Percentiles rank a stretch among this genome's conserved stretches.
These are phyloP conservation scores for Cordyceps militaris DNA, from an alignment of 2,329 filamentous ascomycete species.

Conservation along the genomic window DNA sequence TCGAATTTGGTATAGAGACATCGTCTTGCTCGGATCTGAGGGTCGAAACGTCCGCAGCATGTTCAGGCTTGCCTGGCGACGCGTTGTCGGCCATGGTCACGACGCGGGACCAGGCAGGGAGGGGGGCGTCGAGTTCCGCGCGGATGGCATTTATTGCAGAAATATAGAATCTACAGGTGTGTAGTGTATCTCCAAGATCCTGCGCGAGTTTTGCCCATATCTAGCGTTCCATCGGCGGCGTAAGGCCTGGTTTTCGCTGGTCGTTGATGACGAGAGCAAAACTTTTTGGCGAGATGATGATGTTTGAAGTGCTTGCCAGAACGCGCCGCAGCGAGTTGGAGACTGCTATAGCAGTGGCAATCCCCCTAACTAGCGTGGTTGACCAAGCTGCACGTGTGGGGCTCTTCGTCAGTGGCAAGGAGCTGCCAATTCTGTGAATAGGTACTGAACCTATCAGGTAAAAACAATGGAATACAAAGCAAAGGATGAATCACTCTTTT, in stretches of 20 bases:
- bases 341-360: conserved; percentile 3
- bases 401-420: neutral
- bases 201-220: conserved; percentile 47
- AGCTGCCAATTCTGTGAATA: no score
- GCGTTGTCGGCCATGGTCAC: conserved; percentile 54
- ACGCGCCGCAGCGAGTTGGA: neutral
- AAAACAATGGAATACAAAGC: no score
- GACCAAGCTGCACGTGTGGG: neutral
- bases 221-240: conserved; percentile 41
- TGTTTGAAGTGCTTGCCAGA: neutral
- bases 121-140: conserved; percentile 45
- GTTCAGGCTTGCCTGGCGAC: conserved; percentile 41
- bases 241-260: conserved; percentile 34
- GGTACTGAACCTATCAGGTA: no score
- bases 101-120: conserved; percentile 35
- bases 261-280: conserved; percentile 30
- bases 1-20: neutral
- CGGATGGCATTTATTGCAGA: conserved; percentile 50
- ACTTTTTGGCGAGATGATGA: conserved; percentile 30
- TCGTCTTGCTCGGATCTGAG: conserved; percentile 19
- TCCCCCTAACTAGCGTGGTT: neutral
- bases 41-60: conserved; percentile 24
- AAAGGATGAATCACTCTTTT: no score
- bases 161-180: conserved; percentile 49
- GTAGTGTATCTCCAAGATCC: conserved; percentile 37